phyloP scores from a whole-genome alignment of 805 yeast species.

The Millerozyma acaciae region DNA sequence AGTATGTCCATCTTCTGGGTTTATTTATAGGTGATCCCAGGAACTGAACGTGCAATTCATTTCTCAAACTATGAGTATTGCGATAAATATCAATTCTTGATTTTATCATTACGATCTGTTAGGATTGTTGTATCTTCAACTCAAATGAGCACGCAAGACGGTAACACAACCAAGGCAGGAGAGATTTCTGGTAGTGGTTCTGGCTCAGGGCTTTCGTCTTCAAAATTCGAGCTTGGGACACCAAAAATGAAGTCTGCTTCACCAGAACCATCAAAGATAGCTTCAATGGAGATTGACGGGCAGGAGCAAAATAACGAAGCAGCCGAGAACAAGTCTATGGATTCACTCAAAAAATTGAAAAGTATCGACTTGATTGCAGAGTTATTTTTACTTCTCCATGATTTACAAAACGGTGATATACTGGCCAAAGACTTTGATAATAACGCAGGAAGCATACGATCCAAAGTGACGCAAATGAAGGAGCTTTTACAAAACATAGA shows the following conservation, averaged over 20 bases:
- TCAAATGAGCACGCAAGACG: no score
- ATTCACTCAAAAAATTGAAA: conserved; percentile 21
- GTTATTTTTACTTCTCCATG: conserved; percentile 30
- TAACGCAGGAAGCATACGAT: conserved; percentile 36
- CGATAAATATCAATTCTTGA: neutral
- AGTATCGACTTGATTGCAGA: conserved; percentile 37
- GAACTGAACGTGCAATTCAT: neutral
- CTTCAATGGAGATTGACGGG: conserved; percentile 10
- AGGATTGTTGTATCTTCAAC: no score
- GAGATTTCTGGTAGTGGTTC: no score
- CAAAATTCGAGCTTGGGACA: conserved; percentile 4
- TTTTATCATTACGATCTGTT: no score
- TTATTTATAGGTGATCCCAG: neutral
- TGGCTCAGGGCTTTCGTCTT: no score
- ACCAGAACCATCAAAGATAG: conserved; percentile 2
- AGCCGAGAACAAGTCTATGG: no score
- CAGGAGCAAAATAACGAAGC: conserved; percentile 2
- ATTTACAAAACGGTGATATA: conserved; percentile 30
- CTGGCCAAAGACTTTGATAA: conserved; percentile 42
- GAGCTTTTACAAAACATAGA: conserved; percentile 33
- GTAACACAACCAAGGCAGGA: no score
- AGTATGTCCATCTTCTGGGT: conserved; percentile 17
- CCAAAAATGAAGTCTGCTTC: conserved; percentile 3
- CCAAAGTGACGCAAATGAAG: conserved; percentile 27
- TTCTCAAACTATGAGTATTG: neutral